phyloP scores from a whole-genome alignment of 163 green algal genomes.

The Volvox carteri region DNA sequence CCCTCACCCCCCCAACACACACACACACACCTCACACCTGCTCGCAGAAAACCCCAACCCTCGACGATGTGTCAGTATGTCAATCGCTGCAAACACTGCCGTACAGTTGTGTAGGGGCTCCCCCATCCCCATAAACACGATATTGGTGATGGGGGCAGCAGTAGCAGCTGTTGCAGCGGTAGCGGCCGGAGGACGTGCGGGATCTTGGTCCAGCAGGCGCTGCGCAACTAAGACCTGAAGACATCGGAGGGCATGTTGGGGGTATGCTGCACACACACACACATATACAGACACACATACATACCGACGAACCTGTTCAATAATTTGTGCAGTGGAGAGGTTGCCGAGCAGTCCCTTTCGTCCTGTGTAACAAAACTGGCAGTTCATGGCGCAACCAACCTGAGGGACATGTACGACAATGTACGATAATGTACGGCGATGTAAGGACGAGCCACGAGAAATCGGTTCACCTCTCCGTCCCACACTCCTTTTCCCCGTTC shows the following conservation, averaged over 20 bases:
- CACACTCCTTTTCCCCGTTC: too few relatives aligned
- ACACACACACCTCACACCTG: conserved; percentile 56
- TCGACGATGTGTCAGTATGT: conserved; percentile 80
- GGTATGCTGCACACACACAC: background rate
- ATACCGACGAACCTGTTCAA: conserved; percentile 84
- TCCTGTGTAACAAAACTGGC: conserved; percentile 94
- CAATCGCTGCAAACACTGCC: conserved; percentile 79
- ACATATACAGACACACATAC: background rate
- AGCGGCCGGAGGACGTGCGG: background rate
- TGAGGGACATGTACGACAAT: conserved; percentile 55
- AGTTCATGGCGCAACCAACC: conserved; percentile 95
- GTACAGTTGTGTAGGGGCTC: conserved; percentile 82
- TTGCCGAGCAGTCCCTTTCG: conserved; percentile 77
- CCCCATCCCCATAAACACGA: conserved; percentile 71
- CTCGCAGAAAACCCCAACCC: conserved; percentile 81
- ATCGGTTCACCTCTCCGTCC: too few relatives aligned
- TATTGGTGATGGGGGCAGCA: conserved; percentile 60
- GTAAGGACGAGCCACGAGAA: too few relatives aligned
- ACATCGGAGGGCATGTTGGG: background rate
- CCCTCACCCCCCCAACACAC: background rate
- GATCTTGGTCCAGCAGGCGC: conserved; percentile 43
- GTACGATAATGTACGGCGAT: too few relatives aligned
- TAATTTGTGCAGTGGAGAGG: conserved; percentile 88
- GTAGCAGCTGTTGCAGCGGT: background rate
- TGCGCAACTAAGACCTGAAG: conserved; percentile 54